These are phyloP conservation scores for Clathrospora elynae DNA, from an alignment of 2,329 filamentous ascomycete species.

Conservation along the genomic window DNA sequence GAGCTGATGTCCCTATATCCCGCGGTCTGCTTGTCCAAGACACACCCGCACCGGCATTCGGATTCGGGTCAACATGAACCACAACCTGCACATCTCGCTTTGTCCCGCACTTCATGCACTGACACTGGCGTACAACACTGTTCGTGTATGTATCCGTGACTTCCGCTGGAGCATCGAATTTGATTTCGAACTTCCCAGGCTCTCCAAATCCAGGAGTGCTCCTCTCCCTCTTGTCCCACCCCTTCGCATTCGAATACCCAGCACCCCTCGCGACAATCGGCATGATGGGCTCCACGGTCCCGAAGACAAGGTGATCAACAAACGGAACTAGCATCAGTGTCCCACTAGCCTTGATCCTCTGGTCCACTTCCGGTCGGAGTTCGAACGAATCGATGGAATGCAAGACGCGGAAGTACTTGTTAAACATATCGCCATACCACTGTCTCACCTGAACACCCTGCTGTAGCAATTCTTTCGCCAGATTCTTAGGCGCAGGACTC, in stretches of 20 bases:
- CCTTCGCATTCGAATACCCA: slow-evolving; percentile 35
- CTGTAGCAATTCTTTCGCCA: slow-evolving; percentile 34
- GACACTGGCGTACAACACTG: slow-evolving; percentile 39
- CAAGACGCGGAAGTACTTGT: slow-evolving; percentile 43
- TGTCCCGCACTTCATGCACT: slow-evolving; percentile 45
- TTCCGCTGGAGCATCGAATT: slow-evolving; percentile 41
- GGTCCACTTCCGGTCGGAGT: slow-evolving; percentile 40
- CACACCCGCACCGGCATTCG: slow-evolving; percentile 15
- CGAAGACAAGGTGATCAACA: slow-evolving; percentile 43
- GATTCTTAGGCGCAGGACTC: slow-evolving; percentile 34
- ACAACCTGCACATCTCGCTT: slow-evolving; percentile 43
- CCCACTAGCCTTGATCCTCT: slow-evolving; percentile 35
- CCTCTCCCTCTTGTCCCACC: slow-evolving; percentile 22
- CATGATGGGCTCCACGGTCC: slow-evolving; percentile 41
- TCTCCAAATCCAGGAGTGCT: slow-evolving; percentile 31
- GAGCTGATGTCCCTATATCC: slow-evolving; percentile 21
- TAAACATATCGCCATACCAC: slow-evolving; percentile 49
- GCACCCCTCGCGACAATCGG: slow-evolving; percentile 42
- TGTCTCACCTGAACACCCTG: slow-evolving; percentile 42
- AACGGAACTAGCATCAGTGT: slow-evolving; percentile 45
- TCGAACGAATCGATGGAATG: slow-evolving; percentile 40
- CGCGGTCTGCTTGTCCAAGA: slow-evolving; percentile 17
- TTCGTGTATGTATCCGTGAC: slow-evolving; percentile 39
- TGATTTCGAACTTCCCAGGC: slow-evolving; percentile 40
- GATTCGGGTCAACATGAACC: slow-evolving; percentile 42